A percentile compares a stretch with the other conserved stretches of the same genome.
These are phyloP conservation scores for Solanum virginianum DNA, from an alignment of 257 asterid species.

Conservation along the genomic window DNA sequence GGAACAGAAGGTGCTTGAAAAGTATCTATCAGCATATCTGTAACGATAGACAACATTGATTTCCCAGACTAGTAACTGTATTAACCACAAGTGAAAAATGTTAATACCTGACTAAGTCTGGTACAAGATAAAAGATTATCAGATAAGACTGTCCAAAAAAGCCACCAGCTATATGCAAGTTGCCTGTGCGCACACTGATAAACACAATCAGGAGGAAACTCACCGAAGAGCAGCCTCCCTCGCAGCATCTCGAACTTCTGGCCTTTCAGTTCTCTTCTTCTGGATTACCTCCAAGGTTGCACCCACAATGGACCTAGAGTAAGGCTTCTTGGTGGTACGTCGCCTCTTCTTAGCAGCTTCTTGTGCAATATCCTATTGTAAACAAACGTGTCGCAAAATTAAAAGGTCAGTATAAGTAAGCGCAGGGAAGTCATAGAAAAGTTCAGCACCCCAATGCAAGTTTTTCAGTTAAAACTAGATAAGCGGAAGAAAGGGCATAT, in stretches of 20 bases:
- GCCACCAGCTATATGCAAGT: not conserved
- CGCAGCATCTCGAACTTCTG: slow-evolving; percentile 93
- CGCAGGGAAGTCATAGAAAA: not conserved
- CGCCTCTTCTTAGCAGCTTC: slow-evolving; percentile 92
- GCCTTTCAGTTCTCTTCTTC: slow-evolving; percentile 72
- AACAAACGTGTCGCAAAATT: not conserved
- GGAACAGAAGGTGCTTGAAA: slow-evolving; percentile 12
- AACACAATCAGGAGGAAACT: not conserved
- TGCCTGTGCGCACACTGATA: not conserved
- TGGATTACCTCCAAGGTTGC: slow-evolving; percentile 88
- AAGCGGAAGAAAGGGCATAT: not conserved
- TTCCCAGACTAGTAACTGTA: slow-evolving; percentile 31
- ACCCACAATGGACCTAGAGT: slow-evolving; percentile 90
- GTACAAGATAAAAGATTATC: not conserved
- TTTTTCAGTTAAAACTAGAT: not conserved
- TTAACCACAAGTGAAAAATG: slow-evolving; percentile 22
- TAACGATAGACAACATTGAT: slow-evolving; percentile 16
- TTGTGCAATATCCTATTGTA: slow-evolving; percentile 54
- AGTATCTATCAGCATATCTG: slow-evolving; percentile 4
- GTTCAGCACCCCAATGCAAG: not conserved
- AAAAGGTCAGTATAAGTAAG: not conserved
- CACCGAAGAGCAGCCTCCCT: slow-evolving; percentile 89
- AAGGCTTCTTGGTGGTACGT: slow-evolving; percentile 68
- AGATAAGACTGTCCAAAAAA: not conserved
- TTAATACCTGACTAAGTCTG: slow-evolving; percentile 39